Base-by-base conservation (phyloP, 2,329 filamentous ascomycete species). In the Stagonosporopsis rhizophila region DNA sequence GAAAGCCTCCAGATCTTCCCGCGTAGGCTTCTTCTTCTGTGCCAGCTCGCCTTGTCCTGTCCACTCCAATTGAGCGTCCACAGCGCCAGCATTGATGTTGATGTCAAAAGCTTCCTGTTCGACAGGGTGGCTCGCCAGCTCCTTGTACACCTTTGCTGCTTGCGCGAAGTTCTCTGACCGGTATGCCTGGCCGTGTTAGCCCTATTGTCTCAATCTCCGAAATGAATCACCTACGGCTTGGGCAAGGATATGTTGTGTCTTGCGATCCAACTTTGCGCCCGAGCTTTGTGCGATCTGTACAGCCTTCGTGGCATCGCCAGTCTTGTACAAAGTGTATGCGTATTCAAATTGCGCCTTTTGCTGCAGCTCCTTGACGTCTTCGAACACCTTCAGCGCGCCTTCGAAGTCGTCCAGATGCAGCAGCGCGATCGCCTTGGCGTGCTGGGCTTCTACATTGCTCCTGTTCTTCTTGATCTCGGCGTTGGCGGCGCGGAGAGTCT, bases 271-370 rank as follows among this genome's bases (percentile, higher is more conserved):
- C 19, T 51, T 48, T 35, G 56, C 23, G 12, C 56, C 71, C 25
- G 73, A 69, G 4, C 68, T 70, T 11, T 78, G 75, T 22, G 83
- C 82, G 25, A 85, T 71, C 25, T 81, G 75, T 23, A 83, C 81
- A 19, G 91, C 90, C 53, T 88, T 87, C 19, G 83, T 79, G 1
- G 91, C 82, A 61, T 87, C 82, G 22, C 90, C 89, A 0, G 85
- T 84, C 79, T 93, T 95, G 79, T 95, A 96, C 19, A 93, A 82
- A n/a, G 89, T 88, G 78, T 96, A 96, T 2, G 89, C 85, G 72
- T 88, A 88, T 75, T 93, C 91, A 39, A 93, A 81, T 15, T 78
- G 70, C 63, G 88, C 90, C 54, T 78, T 77, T 35, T 83, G 79
- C 70, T 87, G 85, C 54, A 93, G 77, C 61, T 78, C 80, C 55